Conservation (phyloP, 805 yeast species). For the Yarrowia bubula region DNA sequence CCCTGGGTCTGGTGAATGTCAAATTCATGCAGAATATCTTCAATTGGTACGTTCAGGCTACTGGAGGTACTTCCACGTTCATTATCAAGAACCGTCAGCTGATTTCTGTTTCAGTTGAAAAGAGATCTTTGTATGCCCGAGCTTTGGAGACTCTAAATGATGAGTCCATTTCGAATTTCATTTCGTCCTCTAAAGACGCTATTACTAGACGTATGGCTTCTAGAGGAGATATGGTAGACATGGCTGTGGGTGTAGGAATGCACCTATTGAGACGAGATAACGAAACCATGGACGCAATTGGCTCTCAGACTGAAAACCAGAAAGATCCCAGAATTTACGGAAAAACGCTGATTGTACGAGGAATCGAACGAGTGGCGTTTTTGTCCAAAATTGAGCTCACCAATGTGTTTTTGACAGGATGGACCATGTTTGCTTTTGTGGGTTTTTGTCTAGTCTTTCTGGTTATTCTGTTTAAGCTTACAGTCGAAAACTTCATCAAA, state of each 20-base stretch:
- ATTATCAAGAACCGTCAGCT: slow-evolving; percentile 61
- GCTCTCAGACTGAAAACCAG: slow-evolving; percentile 47
- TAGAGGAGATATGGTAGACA: slow-evolving; percentile 7
- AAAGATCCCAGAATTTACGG: slow-evolving; percentile 55
- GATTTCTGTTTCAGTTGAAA: slow-evolving; percentile 77
- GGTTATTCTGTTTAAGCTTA: slow-evolving; percentile 63
- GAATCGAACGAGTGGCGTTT: slow-evolving; percentile 88
- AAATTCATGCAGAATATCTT: slow-evolving; percentile 78
- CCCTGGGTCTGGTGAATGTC: slow-evolving; percentile 82
- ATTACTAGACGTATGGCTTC: slow-evolving; percentile 16
- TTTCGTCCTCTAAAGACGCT: slow-evolving; percentile 4
- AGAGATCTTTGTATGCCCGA: slow-evolving; percentile 32
- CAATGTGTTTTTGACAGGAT: slow-evolving; percentile 79
- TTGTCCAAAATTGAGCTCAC: slow-evolving; percentile 84
- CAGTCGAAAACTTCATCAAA: slow-evolving; percentile 61
- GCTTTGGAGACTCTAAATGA: slow-evolving; percentile 30
- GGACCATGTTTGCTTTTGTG: slow-evolving; percentile 77
- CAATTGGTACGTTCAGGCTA: slow-evolving; percentile 92
- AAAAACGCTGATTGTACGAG: slow-evolving; percentile 78
- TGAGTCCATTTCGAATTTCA: not conserved
- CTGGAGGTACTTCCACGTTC: slow-evolving; percentile 86
- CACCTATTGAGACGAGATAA: not conserved
- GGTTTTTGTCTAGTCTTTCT: slow-evolving; percentile 57
- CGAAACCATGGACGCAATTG: not conserved
- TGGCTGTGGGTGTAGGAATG: not conserved